Percentiles rank a stretch among this genome's conserved stretches.
Conservation (phyloP, 164 flowering plant species). For the Brasenia schreberi region DNA sequence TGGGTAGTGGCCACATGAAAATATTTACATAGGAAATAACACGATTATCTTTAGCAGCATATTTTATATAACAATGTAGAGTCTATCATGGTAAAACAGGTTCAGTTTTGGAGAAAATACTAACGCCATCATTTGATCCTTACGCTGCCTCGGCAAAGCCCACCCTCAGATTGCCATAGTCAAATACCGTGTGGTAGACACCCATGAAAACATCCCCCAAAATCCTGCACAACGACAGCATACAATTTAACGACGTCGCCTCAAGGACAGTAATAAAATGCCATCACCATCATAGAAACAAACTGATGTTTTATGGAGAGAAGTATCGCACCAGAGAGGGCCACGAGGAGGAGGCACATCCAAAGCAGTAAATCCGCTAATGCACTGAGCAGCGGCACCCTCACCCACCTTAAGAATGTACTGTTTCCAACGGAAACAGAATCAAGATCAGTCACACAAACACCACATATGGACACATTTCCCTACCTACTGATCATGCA, state of each 20-base stretch:
- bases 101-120: too few relatives aligned
- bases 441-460: too few relatives aligned
- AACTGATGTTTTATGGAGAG: slow-evolving; percentile 1
- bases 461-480: too few relatives aligned
- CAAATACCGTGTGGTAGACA: slow-evolving; percentile 39
- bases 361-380: slow-evolving; percentile 59
- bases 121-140: background rate
- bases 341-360: slow-evolving; percentile 68
- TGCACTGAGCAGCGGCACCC: slow-evolving; percentile 54
- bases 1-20: too few relatives aligned
- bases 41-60: too few relatives aligned
- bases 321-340: slow-evolving; percentile 35
- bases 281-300: background rate
- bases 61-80: too few relatives aligned
- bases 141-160: slow-evolving; percentile 46
- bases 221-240: slow-evolving; percentile 23
- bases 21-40: too few relatives aligned
- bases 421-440: slow-evolving; percentile 16
- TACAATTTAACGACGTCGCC: background rate
- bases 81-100: too few relatives aligned
- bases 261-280: background rate
- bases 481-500: too few relatives aligned
- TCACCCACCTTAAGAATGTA: slow-evolving; percentile 58
- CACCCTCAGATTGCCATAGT: slow-evolving; percentile 25
- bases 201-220: slow-evolving; percentile 50